Conservation (phyloP, 306 rosid genomes). For the Psophocarpus tetragonolobus region DNA sequence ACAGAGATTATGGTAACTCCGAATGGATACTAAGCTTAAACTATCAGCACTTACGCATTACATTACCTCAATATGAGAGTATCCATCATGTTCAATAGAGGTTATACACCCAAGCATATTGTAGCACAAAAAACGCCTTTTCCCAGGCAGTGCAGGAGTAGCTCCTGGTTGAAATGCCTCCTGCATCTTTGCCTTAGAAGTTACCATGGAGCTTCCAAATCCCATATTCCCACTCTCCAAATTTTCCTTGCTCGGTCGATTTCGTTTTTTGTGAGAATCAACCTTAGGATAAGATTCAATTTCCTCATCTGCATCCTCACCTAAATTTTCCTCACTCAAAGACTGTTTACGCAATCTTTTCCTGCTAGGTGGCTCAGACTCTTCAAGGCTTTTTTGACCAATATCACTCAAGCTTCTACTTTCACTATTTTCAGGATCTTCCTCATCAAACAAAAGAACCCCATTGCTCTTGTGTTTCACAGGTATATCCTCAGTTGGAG, state of each 20-base stretch:
- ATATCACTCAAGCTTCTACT: constrained; percentile 74
- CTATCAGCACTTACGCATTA: background rate
- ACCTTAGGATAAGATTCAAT: constrained; percentile 48
- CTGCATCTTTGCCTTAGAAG: constrained; percentile 63
- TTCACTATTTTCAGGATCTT: constrained; percentile 59
- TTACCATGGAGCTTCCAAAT: constrained; percentile 39
- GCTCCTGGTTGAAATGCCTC: constrained; percentile 93
- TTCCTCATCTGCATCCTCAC: constrained; percentile 56
- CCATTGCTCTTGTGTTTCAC: constrained; percentile 66
- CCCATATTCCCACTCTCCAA: constrained; percentile 47
- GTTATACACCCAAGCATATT: constrained; percentile 93
- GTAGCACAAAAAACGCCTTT: constrained; percentile 87
- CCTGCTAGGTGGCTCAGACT: constrained; percentile 64
- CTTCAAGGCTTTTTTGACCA: constrained; percentile 70
- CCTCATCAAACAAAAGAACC: constrained; percentile 78
- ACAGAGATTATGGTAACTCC: background rate
- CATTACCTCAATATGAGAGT: constrained; percentile 87
- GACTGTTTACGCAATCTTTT: constrained; percentile 70
- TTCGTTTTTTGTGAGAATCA: constrained; percentile 64
- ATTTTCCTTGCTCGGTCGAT: constrained; percentile 45
- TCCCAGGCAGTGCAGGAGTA: constrained; percentile 79
- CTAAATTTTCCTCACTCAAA: constrained; percentile 45
- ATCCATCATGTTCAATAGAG: constrained; percentile 78
- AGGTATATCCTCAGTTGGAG: constrained; percentile 89
- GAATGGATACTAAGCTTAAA: constrained; percentile 4